A percentile compares a stretch with the other conserved stretches of the same genome.
phyloP scores from a whole-genome alignment of 805 yeast species.

The Barnettozyma sp. region DNA sequence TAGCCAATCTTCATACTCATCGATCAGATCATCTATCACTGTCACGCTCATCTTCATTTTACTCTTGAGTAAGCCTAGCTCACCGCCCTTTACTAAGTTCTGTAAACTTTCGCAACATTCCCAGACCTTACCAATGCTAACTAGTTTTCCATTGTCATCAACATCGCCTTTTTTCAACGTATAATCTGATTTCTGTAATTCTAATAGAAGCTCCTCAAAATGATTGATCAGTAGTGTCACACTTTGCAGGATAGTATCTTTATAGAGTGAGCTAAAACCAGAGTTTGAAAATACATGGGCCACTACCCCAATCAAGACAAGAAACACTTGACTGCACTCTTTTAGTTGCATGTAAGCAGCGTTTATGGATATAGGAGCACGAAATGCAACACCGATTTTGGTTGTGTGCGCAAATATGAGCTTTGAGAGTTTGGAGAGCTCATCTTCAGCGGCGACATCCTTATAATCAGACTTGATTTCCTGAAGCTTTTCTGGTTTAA shows the following conservation, averaged over 20 bases:
- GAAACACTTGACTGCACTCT: constrained; percentile 38
- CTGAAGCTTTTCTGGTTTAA: constrained; percentile 4
- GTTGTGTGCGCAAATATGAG: constrained; percentile 71
- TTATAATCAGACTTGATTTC: constrained; percentile 4
- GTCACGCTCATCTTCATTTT: constrained; percentile 38
- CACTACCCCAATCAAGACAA: constrained; percentile 39
- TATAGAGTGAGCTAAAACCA: constrained; percentile 27
- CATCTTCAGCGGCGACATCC: constrained; percentile 35
- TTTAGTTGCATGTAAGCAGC: constrained; percentile 46
- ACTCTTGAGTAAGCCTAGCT: constrained; percentile 43
- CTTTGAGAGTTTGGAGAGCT: constrained; percentile 50
- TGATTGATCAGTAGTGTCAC: constrained; percentile 15
- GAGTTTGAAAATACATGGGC: constrained; percentile 29
- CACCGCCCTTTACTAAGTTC: constrained; percentile 40
- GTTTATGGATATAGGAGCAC: constrained; percentile 44
- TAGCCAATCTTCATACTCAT: constrained; percentile 64
- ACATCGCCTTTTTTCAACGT: constrained; percentile 14
- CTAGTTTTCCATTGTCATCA: constrained; percentile 36
- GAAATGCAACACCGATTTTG: constrained; percentile 64
- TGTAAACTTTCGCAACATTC: constrained; percentile 48
- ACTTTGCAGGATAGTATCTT: constrained; percentile 17
- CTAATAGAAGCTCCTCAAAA: constrained; percentile 19
- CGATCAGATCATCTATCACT: constrained; percentile 54
- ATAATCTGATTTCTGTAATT: constrained; percentile 20
- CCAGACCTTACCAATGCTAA: constrained; percentile 67